Evolutionary conservation across 1,284 basidiomycete genomes (phyloP).

Genomic region (Clitocybe nebularis): DNA sequence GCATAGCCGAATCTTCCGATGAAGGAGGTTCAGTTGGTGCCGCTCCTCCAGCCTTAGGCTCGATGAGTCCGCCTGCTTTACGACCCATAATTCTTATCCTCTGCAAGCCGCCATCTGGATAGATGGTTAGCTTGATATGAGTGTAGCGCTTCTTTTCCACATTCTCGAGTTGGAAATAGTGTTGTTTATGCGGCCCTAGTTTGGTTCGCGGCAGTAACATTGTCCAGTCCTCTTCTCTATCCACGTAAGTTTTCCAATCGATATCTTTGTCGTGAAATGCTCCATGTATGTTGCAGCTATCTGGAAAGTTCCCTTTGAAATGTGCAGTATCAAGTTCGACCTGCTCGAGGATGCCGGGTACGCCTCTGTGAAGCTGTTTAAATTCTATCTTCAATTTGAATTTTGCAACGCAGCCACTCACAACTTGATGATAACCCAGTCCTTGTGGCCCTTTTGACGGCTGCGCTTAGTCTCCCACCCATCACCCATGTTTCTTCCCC

Average conservation of each 20-base stretch:
- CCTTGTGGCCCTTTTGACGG: constrained; percentile 74
- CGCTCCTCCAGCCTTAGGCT: neutral
- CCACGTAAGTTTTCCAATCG: constrained; percentile 34
- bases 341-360: constrained; percentile 68
- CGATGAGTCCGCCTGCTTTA: constrained; percentile 22
- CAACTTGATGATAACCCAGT: constrained; percentile 91
- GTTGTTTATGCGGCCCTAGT: constrained; percentile 87
- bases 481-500: constrained; percentile 92
- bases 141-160: constrained; percentile 59
- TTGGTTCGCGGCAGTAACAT: constrained; percentile 73
- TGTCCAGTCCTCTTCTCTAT: constrained; percentile 62
- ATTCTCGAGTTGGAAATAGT: constrained; percentile 81
- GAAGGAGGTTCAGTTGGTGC: neutral
- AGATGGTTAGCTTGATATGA: constrained; percentile 87
- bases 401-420: constrained; percentile 39
- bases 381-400: constrained; percentile 4
- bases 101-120: constrained; percentile 96
- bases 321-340: constrained; percentile 92
- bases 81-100: constrained; percentile 82
- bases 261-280: constrained; percentile 39
- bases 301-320: constrained; percentile 96
- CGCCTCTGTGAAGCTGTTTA: constrained; percentile 42
- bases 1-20: neutral
- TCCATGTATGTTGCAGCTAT: constrained; percentile 82
- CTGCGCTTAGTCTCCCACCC: constrained; percentile 98